Percentiles rank a stretch among this genome's conserved stretches.
phyloP scores from a whole-genome alignment of 345 rosid genomes.

The Heritiera fomes region DNA sequence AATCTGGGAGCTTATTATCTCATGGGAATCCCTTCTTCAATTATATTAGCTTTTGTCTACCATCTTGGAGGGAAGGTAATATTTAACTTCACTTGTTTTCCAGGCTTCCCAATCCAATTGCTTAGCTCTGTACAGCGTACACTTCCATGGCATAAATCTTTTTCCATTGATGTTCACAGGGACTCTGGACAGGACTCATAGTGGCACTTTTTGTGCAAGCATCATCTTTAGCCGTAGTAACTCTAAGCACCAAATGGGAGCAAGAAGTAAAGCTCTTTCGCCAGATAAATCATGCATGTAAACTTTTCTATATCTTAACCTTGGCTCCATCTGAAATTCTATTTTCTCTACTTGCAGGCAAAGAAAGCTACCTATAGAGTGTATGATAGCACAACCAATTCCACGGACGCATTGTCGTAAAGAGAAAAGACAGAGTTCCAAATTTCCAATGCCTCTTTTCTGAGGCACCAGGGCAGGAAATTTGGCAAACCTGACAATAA shows the following conservation, averaged over 20 bases:
- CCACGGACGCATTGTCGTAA: background rate
- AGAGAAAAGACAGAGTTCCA: no score
- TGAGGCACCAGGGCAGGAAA: no score
- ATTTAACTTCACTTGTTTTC: background rate
- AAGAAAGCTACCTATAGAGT: background rate
- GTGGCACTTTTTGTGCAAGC: slow-evolving; percentile 53
- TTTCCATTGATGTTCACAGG: slow-evolving; percentile 30
- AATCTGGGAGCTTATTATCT: slow-evolving; percentile 58
- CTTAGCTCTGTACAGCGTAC: background rate
- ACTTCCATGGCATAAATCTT: background rate
- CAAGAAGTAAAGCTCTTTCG: slow-evolving; percentile 41
- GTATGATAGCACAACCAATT: background rate
- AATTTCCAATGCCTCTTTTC: no score
- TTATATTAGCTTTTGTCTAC: slow-evolving; percentile 44
- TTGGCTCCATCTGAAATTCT: background rate
- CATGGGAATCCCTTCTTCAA: slow-evolving; percentile 49
- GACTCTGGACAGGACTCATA: slow-evolving; percentile 69
- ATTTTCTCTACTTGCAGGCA: background rate
- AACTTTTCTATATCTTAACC: background rate
- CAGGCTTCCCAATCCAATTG: background rate
- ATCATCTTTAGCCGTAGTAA: slow-evolving; percentile 40
- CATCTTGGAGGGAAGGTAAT: slow-evolving; percentile 49
- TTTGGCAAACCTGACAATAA: background rate
- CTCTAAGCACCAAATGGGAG: slow-evolving; percentile 69
- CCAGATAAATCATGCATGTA: background rate